Conservation (phyloP, 768 basidiomycete genomes). For the Calocera viscosa region DNA sequence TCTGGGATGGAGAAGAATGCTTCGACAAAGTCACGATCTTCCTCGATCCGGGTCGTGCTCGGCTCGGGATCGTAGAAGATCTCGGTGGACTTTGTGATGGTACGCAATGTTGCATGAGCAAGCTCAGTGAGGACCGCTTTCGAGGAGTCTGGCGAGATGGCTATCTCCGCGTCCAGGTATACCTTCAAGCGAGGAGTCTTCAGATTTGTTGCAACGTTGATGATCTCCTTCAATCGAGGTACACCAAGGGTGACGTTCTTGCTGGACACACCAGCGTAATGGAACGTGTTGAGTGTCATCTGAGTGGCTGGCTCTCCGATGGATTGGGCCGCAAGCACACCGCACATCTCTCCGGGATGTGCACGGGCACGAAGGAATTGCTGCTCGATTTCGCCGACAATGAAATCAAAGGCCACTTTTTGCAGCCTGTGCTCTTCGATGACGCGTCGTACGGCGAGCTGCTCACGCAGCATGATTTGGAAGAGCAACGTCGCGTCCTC, state of each 20-base stretch:
- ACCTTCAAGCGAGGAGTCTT: constrained; percentile 96
- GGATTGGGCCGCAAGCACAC: constrained; percentile 92
- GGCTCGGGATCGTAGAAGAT: constrained; percentile 98
- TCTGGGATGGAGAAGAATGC: constrained; percentile 99
- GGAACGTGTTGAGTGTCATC: constrained; percentile 99
- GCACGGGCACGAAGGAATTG: constrained; percentile 90
- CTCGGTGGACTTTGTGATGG: constrained; percentile 88
- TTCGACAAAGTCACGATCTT: constrained; percentile 89
- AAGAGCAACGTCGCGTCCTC: constrained; percentile 82
- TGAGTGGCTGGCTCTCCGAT: constrained; percentile 99
- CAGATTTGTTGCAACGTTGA: constrained; percentile 97
- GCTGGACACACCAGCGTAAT: constrained; percentile 99
- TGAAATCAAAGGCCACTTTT: constrained; percentile 94
- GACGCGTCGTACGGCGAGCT: constrained; percentile 75
- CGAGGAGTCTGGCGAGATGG: constrained; percentile 47
- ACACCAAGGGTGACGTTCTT: constrained; percentile 99
- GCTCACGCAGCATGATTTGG: constrained; percentile 83
- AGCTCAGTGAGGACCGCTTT: constrained; percentile 89
- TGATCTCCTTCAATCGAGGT: constrained; percentile 96
- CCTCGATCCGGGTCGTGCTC: constrained; percentile 84
- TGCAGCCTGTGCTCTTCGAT: constrained; percentile 81
- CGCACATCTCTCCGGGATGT: constrained; percentile 98
- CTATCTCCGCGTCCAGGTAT: constrained; percentile 63
- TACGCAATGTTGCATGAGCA: constrained; percentile 84
- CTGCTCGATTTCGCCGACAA: constrained; percentile 85